Evolutionary conservation across 306 rosid species (phyloP).

Genomic region (Acacia acuminata): DNA sequence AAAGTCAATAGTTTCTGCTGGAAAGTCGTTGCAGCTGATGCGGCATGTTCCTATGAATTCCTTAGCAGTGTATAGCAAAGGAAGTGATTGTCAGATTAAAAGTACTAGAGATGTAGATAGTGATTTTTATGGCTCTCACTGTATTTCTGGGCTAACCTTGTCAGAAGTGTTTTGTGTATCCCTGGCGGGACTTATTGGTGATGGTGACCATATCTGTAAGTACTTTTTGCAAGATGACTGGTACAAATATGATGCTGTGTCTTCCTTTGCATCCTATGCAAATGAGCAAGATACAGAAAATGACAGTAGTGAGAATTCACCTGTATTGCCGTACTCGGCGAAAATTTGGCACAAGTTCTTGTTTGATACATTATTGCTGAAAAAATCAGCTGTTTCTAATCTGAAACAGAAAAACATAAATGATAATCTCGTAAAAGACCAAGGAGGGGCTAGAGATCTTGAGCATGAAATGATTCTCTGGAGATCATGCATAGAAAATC

Average conservation of each 20-base stretch:
- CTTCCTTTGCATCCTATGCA: constrained; percentile 36
- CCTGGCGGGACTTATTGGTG: constrained; percentile 79
- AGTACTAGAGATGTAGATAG: constrained; percentile 37
- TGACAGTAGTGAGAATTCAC: constrained; percentile 38
- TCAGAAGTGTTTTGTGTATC: constrained; percentile 85
- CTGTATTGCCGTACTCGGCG: constrained; percentile 43
- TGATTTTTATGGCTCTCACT: constrained; percentile 49
- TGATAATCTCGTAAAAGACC: constrained; percentile 30
- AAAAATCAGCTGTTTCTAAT: constrained; percentile 45
- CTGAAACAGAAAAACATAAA: constrained; percentile 40
- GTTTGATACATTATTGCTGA: constrained; percentile 60
- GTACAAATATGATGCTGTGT: constrained; percentile 30
- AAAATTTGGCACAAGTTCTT: constrained; percentile 77
- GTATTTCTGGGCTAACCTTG: constrained; percentile 68
- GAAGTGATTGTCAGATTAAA: constrained; percentile 53
- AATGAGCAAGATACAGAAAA: constrained; percentile 39
- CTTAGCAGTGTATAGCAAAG: constrained; percentile 44
- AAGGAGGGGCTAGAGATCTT: constrained; percentile 37
- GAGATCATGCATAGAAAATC: constrained; percentile 69
- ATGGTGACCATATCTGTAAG: constrained; percentile 77
- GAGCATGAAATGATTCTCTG: constrained; percentile 43
- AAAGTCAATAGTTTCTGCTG: constrained; percentile 83
- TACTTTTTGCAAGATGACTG: constrained; percentile 61
- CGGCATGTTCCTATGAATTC: constrained; percentile 57
- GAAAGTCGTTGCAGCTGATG: constrained; percentile 93